Conservation (phyloP, 2,329 filamentous ascomycete genomes). For the Dactylellina haptotyla region DNA sequence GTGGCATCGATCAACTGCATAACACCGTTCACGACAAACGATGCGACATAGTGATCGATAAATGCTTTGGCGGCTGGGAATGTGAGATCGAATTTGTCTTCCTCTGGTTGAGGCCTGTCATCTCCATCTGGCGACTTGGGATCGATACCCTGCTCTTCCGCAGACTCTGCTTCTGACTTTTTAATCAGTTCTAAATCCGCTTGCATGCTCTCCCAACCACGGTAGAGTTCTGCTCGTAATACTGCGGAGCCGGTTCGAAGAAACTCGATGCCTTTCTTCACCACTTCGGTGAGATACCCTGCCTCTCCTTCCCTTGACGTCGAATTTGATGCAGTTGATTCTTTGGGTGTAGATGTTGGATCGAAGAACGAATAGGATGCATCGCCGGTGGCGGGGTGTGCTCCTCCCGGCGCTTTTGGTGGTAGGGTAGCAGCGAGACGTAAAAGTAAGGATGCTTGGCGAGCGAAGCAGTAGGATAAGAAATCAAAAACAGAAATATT, state of each 20-base stretch:
- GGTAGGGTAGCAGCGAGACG: constrained; percentile 71
- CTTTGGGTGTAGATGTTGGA: constrained; percentile 56
- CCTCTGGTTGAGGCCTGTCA: constrained; percentile 56
- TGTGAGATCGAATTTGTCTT: constrained; percentile 56
- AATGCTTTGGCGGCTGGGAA: constrained; percentile 65
- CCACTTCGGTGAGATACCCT: constrained; percentile 80
- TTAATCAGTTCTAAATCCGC: constrained; percentile 47
- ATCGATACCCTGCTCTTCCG: constrained; percentile 60
- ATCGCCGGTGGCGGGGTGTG: constrained; percentile 52
- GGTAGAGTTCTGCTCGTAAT: constrained; percentile 79
- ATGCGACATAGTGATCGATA: constrained; percentile 78
- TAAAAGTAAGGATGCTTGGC: constrained; percentile 83
- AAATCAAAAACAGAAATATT: constrained; percentile 98
- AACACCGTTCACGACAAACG: constrained; percentile 73
- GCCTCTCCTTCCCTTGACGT: constrained; percentile 38
- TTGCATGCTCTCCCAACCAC: constrained; percentile 62
- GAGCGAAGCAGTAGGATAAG: constrained; percentile 88
- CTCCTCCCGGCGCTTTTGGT: constrained; percentile 56
- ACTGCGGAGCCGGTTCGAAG: constrained; percentile 81
- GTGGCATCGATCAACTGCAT: constrained; percentile 51
- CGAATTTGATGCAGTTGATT: constrained; percentile 8
- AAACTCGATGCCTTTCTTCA: constrained; percentile 82
- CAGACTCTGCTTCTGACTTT: constrained; percentile 61
- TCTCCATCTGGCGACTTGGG: constrained; percentile 4
- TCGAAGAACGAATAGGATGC: constrained; percentile 61